Evolutionary conservation across 345 rosid species (phyloP), one percentile per base, ranked within the genome.

Genomic region (Kandelia obovata): DNA sequence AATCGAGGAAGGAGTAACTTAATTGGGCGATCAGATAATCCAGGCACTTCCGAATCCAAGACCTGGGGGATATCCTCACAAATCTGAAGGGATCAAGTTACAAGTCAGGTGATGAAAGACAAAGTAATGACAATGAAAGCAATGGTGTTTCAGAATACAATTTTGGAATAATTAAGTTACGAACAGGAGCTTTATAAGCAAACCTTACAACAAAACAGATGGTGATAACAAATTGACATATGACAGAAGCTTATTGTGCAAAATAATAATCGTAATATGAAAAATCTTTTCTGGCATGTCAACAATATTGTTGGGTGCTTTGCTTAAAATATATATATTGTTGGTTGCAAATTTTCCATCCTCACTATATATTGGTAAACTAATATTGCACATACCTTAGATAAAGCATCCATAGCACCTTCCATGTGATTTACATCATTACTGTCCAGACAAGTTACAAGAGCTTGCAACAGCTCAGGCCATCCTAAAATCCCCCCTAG

Each of bases 391-490:
- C 15, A 64, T 79, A 92, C 98, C 99, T 92, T 96, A 19, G 96
- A 92, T 72, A 92, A 77, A 13, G 98, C 96, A 82, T 96, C 99
- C 96, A 92, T 90, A 2, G 96, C 98, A 64, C 99, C 99, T 81
- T 92, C 98, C 97, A 92, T 96, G 75, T 88, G 98, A 81, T 92
- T 83, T 5, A 82, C 66, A 27, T 90, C 94, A 82, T 89, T 85
- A 77, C 98, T 87, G 63, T 96, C 98, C 82, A 96, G 76, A 77
- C 97, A 92, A 75, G 79, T 75, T 13, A 87, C 82, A 43, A 92
- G 89, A 72, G 92, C 97, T 74, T 89, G 89, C 75, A 95, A 79
- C 70, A 95, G 75, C 82, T 95, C 98, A 34, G 88, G 89, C 99
- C 99, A 95, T 31, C 90, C 92, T 37, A 75, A 53, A 80, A 92